These are phyloP conservation scores for Massariosphaeria phaeospora DNA, from an alignment of 495 filamentous ascomycete species.

Conservation along the genomic window DNA sequence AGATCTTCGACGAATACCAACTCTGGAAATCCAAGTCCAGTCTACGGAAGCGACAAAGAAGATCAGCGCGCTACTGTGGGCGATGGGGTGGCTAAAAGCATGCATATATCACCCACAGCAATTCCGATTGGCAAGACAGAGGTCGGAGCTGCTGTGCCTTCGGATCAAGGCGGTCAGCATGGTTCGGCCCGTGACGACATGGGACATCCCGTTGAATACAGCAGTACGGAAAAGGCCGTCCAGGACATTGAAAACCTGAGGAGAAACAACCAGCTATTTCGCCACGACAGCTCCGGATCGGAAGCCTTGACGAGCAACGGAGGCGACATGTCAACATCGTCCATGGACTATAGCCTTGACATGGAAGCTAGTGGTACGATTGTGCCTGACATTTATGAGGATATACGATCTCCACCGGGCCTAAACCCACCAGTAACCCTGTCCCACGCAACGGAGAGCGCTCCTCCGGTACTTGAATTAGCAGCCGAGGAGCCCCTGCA, in stretches of 20 bases:
- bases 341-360: constrained; percentile 17
- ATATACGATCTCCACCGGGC: constrained; percentile 14
- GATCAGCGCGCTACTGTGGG: constrained; percentile 4
- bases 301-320: constrained; percentile 26
- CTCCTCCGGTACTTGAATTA: constrained; percentile 27
- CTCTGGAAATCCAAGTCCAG: constrained; percentile 17
- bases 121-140: constrained; percentile 19
- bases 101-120: constrained; percentile 21
- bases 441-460: constrained; percentile 20
- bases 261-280: constrained; percentile 32
- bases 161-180: constrained; percentile 9
- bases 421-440: constrained; percentile 5
- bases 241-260: constrained; percentile 28
- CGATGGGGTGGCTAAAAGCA: constrained; percentile 15
- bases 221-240: constrained; percentile 25
- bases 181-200: constrained; percentile 22
- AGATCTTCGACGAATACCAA: constrained; percentile 13
- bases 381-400: constrained; percentile 32
- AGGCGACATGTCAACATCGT: constrained; percentile 15
- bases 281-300: constrained; percentile 33
- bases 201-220: constrained; percentile 8
- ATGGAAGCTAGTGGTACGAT: constrained; percentile 40
- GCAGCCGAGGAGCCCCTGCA: constrained; percentile 26
- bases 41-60: not conserved
- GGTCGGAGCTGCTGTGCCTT: not conserved